These are phyloP conservation scores for Globisporangium perplexum DNA, from an alignment of 352 stramenopile genomes.

Conservation along the genomic window DNA sequence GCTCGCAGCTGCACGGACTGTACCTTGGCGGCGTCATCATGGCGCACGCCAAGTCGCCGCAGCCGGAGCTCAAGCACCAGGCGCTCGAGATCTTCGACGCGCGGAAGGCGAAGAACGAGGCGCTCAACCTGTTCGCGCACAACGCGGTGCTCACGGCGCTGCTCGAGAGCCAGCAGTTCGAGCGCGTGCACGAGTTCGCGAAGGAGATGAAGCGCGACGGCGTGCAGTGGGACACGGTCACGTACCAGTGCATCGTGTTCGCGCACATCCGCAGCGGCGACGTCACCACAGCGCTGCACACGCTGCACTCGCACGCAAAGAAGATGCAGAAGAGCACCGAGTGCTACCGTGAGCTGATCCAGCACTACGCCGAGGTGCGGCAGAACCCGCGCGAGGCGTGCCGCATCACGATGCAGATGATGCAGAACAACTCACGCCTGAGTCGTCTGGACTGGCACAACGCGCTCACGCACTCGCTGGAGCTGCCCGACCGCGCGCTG, in stretches of 20 bases:
- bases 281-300: slow-evolving; percentile 53
- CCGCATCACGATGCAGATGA: slow-evolving; percentile 81
- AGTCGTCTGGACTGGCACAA: slow-evolving; percentile 78
- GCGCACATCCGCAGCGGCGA: slow-evolving; percentile 54
- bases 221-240: slow-evolving; percentile 63
- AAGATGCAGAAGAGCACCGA: slow-evolving; percentile 62
- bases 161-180: slow-evolving; percentile 49
- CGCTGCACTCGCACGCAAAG: slow-evolving; percentile 66
- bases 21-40: slow-evolving; percentile 75
- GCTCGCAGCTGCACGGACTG: slow-evolving; percentile 29
- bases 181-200: slow-evolving; percentile 46
- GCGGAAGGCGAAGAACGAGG: slow-evolving; percentile 24
- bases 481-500: slow-evolving; percentile 52
- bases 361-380: slow-evolving; percentile 52
- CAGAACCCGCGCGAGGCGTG: slow-evolving; percentile 64
- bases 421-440: slow-evolving; percentile 72
- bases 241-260: slow-evolving; percentile 58
- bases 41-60: slow-evolving; percentile 55
- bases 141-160: slow-evolving; percentile 59
- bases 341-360: slow-evolving; percentile 70
- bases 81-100: slow-evolving; percentile 57
- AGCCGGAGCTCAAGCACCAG: slow-evolving; percentile 21
- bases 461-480: slow-evolving; percentile 49
- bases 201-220: slow-evolving; percentile 53
- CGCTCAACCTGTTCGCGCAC: slow-evolving; percentile 66